A percentile compares a stretch with the other conserved stretches of the same genome.
Evolutionary conservation across 1,284 basidiomycete genomes (phyloP).

Genomic region (Kwoniella shivajii): DNA sequence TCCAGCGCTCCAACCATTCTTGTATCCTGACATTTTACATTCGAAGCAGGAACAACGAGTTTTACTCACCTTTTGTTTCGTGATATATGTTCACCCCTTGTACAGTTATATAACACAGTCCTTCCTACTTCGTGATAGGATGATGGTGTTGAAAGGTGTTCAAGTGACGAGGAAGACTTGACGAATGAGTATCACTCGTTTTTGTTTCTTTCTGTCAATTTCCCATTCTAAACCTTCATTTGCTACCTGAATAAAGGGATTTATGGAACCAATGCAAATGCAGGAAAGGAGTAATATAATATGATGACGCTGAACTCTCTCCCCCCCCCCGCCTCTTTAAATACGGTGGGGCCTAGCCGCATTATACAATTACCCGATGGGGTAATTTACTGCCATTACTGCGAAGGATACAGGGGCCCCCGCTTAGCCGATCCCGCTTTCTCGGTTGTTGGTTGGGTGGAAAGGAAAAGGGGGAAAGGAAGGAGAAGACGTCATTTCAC

Average conservation of each 20-base stretch:
- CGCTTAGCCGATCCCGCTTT: slow-evolving; percentile 3
- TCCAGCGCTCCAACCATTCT: no score
- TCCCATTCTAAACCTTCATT: slow-evolving; percentile 1
- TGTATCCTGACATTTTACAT: no score
- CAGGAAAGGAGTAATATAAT: background rate
- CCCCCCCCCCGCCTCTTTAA: no score
- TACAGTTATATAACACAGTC: no score
- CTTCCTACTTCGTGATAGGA: no score
- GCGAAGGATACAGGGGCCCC: slow-evolving; percentile 3
- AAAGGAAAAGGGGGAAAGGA: no score
- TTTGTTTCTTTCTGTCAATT: background rate
- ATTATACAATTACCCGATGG: background rate
- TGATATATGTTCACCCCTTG: no score
- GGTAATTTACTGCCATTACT: background rate
- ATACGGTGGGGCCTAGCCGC: background rate
- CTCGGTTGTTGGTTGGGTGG: background rate
- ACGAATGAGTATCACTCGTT: background rate
- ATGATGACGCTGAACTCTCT: background rate
- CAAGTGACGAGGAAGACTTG: background rate
- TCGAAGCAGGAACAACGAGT: no score
- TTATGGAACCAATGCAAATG: no score
- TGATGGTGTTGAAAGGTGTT: background rate
- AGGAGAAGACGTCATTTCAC: background rate
- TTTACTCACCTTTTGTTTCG: no score
- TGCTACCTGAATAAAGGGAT: no score